phyloP scores from a whole-genome alignment of 768 basidiomycete genomes.

The Cyclocybe aegerita region DNA sequence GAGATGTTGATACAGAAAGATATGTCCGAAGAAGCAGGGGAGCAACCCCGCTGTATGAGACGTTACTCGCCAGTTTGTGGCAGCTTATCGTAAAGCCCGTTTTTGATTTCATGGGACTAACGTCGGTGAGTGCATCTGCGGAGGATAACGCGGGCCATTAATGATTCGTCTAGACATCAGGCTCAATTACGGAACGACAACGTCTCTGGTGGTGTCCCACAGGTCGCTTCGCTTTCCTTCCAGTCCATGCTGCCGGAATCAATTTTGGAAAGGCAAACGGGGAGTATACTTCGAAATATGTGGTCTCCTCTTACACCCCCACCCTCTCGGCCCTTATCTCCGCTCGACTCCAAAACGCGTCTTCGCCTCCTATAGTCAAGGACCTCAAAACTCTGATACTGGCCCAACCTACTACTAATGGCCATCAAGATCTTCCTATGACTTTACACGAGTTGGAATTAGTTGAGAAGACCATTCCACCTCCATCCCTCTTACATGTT shows the following conservation, averaged over 20 bases:
- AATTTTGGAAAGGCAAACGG: slow-evolving; percentile 2
- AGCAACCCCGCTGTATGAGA: not conserved
- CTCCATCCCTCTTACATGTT: slow-evolving; percentile 1
- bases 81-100: slow-evolving; percentile 4
- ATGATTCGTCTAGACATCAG: not conserved
- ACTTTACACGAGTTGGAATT: slow-evolving; percentile 9
- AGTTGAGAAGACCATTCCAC: slow-evolving; percentile 5
- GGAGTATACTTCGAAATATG: slow-evolving; percentile 9
- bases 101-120: slow-evolving; percentile 1
- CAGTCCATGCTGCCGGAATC: slow-evolving; percentile 11
- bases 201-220: slow-evolving; percentile 19
- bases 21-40: not conserved
- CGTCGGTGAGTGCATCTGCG: not conserved
- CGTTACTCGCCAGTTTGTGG: slow-evolving; percentile 2
- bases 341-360: not conserved
- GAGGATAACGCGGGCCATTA: too few relatives aligned
- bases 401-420: slow-evolving; percentile 7
- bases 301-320: slow-evolving; percentile 12
- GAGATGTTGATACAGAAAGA: not conserved
- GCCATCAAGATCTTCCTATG: slow-evolving; percentile 7
- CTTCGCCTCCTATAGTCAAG: not conserved
- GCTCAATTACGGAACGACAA: not conserved
- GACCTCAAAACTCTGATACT: slow-evolving; percentile 8
- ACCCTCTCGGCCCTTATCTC: slow-evolving; percentile 8
- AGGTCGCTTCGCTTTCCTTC: slow-evolving; percentile 11